These are phyloP conservation scores for Poa annua DNA, from an alignment of 176 grass and related monocot species.

Conservation along the genomic window DNA sequence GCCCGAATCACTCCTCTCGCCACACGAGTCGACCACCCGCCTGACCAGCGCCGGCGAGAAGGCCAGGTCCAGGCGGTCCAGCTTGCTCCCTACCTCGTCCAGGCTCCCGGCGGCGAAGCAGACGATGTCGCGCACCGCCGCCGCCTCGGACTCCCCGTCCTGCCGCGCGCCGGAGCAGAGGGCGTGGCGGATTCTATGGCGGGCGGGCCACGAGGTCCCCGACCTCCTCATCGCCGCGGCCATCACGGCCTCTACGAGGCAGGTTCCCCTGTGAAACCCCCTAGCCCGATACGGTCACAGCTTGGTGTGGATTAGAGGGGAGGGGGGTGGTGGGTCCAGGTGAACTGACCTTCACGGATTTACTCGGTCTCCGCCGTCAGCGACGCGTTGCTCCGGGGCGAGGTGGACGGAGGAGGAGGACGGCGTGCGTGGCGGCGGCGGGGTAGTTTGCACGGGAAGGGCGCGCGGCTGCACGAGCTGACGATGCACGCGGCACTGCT, in stretches of 20 bases:
- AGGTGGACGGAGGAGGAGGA: not conserved
- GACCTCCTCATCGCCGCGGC: slow-evolving; percentile 9
- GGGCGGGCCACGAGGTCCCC: not conserved
- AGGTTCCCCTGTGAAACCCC: not conserved
- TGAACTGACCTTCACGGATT: slow-evolving; percentile 19
- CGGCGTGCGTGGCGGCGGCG: not conserved
- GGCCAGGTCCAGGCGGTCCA: slow-evolving; percentile 47
- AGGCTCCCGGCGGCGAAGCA: slow-evolving; percentile 59
- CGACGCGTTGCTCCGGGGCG: slow-evolving; percentile 3
- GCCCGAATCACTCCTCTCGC: not conserved
- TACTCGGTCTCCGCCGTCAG: slow-evolving; percentile 1
- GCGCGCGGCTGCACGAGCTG: not conserved
- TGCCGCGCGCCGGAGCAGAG: slow-evolving; percentile 29
- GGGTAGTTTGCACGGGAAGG: not conserved
- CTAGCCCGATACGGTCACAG: slow-evolving; percentile 8
- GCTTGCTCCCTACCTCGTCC: slow-evolving; percentile 49
- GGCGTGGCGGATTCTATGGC: not conserved
- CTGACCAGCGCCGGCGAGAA: slow-evolving; percentile 43
- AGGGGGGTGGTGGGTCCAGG: not conserved
- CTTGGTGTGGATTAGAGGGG: slow-evolving; percentile 9
- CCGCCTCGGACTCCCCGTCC: slow-evolving; percentile 28
- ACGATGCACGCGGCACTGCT: not conserved
- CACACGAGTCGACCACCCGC: slow-evolving; percentile 53
- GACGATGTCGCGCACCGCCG: slow-evolving; percentile 42
- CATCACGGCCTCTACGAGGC: slow-evolving; percentile 12